phyloP scores from a whole-genome alignment of 1,139 yeast species.

The Candida mesenterica region DNA sequence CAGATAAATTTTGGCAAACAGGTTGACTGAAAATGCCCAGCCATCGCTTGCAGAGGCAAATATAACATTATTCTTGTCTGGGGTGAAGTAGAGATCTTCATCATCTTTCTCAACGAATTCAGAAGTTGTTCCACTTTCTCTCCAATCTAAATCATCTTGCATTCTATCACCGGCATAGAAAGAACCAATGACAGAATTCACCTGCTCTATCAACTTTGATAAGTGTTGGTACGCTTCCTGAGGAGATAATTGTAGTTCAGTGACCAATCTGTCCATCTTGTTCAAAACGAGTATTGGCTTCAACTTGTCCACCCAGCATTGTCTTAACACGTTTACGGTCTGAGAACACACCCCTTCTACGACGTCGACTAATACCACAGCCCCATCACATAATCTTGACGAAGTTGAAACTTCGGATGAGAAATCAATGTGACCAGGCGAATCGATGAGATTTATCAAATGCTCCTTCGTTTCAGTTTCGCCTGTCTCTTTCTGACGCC shows the following conservation, averaged over 20 bases:
- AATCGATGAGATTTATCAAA: conserved; percentile 87
- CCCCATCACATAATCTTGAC: conserved; percentile 94
- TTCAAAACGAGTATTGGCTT: conserved; percentile 90
- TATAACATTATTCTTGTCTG: conserved; percentile 86
- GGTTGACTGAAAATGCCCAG: conserved; percentile 93
- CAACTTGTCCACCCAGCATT: conserved; percentile 91
- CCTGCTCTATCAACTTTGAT: conserved; percentile 80
- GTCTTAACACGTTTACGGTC: conserved; percentile 90
- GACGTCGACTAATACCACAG: conserved; percentile 90
- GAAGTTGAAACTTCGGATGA: conserved; percentile 96
- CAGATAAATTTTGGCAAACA: conserved; percentile 84
- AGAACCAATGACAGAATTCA: conserved; percentile 91
- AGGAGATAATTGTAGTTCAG: conserved; percentile 81
- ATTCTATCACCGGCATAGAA: conserved; percentile 92
- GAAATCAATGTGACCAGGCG: conserved; percentile 98
- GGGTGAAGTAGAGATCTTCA: conserved; percentile 82
- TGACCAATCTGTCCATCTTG: conserved; percentile 83
- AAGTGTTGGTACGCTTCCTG: conserved; percentile 83
- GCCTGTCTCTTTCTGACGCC: conserved; percentile 34
- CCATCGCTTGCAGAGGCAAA: conserved; percentile 96
- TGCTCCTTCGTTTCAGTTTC: conserved; percentile 61
- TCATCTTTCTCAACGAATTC: conserved; percentile 78
- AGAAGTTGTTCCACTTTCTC: conserved; percentile 58
- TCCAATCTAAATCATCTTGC: conserved; percentile 84
- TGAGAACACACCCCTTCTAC: conserved; percentile 99